Evolutionary conservation across 2,329 filamentous ascomycete species (phyloP).

Genomic region (Pseudogymnoascus pannorum): DNA sequence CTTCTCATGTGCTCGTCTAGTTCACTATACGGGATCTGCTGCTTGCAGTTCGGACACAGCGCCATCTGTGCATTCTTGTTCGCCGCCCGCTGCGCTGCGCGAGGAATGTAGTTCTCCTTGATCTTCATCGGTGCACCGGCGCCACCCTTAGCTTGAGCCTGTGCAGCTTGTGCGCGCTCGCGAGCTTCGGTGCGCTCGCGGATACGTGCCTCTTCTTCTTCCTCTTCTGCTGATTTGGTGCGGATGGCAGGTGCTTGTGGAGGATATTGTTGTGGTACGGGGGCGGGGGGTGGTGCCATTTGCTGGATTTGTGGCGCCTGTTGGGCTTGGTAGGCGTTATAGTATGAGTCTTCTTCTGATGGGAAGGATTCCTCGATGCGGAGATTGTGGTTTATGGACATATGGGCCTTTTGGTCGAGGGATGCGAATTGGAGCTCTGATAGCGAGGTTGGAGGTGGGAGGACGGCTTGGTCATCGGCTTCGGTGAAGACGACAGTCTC

Average conservation of each 20-base stretch:
- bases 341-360: conserved; percentile 60
- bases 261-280: conserved; percentile 27
- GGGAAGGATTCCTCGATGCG: conserved; percentile 96
- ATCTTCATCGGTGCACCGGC: conserved; percentile 71
- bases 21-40: conserved; percentile 80
- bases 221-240: conserved; percentile 10
- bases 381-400: conserved; percentile 69
- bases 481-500: conserved; percentile 92
- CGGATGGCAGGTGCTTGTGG: conserved; percentile 20
- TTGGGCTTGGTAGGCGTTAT: conserved; percentile 40
- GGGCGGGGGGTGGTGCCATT: conserved; percentile 36
- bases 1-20: conserved; percentile 88
- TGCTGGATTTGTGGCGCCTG: conserved; percentile 25
- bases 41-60: conserved; percentile 87
- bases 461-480: conserved; percentile 73
- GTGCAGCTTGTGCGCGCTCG: conserved; percentile 63
- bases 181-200: conserved; percentile 55
- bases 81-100: conserved; percentile 65
- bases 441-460: conserved; percentile 82
- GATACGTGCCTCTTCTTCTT: conserved; percentile 42
- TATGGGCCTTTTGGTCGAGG: conserved; percentile 87
- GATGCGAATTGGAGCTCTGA: conserved; percentile 91
- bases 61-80: conserved; percentile 61
- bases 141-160: conserved; percentile 66
- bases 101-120: conserved; percentile 84